phyloP scores from a whole-genome alignment of 2,329 filamentous ascomycete species.

The Botrytis pseudocinerea region DNA sequence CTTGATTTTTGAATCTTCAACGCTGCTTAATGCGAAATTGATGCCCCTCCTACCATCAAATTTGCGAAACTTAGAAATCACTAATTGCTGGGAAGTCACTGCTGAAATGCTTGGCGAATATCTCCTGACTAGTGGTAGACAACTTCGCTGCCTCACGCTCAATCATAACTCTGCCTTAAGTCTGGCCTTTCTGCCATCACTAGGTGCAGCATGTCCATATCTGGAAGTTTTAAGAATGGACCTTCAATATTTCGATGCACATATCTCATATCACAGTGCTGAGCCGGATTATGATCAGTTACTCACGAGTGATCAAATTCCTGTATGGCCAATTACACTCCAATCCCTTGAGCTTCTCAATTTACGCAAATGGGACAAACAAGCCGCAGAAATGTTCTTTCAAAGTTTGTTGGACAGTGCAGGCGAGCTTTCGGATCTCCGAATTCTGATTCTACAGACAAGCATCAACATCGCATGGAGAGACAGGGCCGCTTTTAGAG shows the following conservation, averaged over 20 bases:
- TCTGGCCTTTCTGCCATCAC: conserved; percentile 68
- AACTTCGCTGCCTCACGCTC: conserved; percentile 67
- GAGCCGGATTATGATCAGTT: conserved; percentile 73
- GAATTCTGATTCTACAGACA: conserved; percentile 67
- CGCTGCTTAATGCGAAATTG: conserved; percentile 66
- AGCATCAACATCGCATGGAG: conserved; percentile 83
- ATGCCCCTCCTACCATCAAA: conserved; percentile 67
- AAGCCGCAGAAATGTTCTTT: conserved; percentile 75
- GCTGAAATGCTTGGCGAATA: conserved; percentile 66
- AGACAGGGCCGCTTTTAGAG: conserved; percentile 75
- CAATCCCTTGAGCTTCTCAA: conserved; percentile 73
- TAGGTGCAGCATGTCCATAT: conserved; percentile 68
- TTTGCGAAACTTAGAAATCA: conserved; percentile 68
- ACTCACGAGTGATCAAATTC: conserved; percentile 63
- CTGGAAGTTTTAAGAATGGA: conserved; percentile 75
- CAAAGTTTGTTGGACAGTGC: conserved; percentile 75
- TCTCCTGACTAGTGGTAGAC: conserved; percentile 64
- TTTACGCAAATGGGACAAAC: conserved; percentile 70
- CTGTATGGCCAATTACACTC: conserved; percentile 75
- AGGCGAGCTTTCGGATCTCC: conserved; percentile 62
- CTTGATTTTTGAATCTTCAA: conserved; percentile 74
- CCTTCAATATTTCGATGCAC: conserved; percentile 72
- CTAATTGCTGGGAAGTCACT: conserved; percentile 75
- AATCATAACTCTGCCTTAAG: conserved; percentile 79
- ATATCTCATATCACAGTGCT: conserved; percentile 67